Evolutionary conservation across 2,329 filamentous ascomycete species (phyloP).

Genomic region (Epichloe scottii): DNA sequence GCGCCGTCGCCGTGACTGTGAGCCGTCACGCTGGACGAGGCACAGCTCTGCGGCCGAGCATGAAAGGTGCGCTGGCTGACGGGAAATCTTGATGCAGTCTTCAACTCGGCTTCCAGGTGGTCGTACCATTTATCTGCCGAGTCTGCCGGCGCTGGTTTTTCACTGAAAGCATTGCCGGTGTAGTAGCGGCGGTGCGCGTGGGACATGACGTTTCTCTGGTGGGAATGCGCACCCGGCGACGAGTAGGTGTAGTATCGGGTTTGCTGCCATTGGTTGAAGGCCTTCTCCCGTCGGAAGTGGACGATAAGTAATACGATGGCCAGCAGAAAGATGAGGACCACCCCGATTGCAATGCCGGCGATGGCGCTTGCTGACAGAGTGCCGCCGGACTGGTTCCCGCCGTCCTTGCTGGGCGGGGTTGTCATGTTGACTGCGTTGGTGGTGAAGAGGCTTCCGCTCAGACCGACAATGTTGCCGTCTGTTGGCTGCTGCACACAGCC

Average conservation of each 20-base stretch:
- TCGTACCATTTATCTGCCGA: conserved; percentile 30
- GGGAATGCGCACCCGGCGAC: conserved; percentile 13
- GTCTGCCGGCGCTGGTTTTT: conserved; percentile 13
- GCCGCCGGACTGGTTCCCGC: conserved; percentile 13
- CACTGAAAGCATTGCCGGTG: conserved; percentile 10
- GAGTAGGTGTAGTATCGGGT: conserved; percentile 6
- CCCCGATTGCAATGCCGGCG: conserved; percentile 40
- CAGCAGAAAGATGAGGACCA: conserved; percentile 28
- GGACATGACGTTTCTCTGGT: conserved; percentile 16
- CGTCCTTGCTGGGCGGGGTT: conserved; percentile 14
- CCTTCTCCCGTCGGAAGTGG: conserved; percentile 33
- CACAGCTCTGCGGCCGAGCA: conserved; percentile 5
- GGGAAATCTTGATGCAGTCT: neutral
- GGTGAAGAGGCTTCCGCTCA: conserved; percentile 32
- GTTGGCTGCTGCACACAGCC: conserved; percentile 34
- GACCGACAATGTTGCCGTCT: conserved; percentile 23
- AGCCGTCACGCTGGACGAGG: conserved; percentile 14
- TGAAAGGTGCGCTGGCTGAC: neutral
- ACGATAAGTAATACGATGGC: conserved; percentile 31
- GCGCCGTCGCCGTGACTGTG: neutral
- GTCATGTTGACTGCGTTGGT: conserved; percentile 27
- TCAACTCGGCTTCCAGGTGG: conserved; percentile 19
- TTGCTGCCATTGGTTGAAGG: conserved; percentile 13
- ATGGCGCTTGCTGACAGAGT: conserved; percentile 36
- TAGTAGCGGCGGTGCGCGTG: conserved; percentile 11